Percentiles rank a stretch among this genome's conserved stretches.
Evolutionary conservation across 2,329 filamentous ascomycete genomes (phyloP).

Genomic region (Ophiostoma sp.): DNA sequence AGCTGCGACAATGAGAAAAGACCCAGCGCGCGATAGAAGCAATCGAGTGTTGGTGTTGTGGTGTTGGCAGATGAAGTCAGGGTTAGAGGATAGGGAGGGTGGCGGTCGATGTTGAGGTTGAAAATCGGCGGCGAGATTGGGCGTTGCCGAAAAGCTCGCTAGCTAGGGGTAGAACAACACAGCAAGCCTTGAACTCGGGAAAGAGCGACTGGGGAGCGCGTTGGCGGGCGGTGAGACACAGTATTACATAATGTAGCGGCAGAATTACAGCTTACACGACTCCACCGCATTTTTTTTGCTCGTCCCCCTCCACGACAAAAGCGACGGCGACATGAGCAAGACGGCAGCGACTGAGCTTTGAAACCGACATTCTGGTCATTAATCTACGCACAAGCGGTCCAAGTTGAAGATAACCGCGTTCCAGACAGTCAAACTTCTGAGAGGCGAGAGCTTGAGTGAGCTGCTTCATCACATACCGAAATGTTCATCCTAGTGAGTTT

Average conservation of each 20-base stretch:
- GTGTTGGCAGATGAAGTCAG: background rate
- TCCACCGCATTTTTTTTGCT: constrained; percentile 21
- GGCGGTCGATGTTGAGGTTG: background rate
- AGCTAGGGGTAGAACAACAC: background rate
- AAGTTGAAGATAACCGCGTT: background rate
- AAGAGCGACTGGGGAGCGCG: background rate
- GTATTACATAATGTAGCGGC: constrained; percentile 15
- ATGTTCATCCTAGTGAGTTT: constrained; percentile 50
- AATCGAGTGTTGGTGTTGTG: background rate
- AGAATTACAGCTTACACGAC: constrained; percentile 4
- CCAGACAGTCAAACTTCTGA: background rate
- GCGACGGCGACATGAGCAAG: background rate
- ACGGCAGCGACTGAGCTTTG: background rate
- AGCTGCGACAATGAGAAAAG: background rate
- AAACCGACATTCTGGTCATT: background rate
- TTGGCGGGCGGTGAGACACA: constrained; percentile 3
- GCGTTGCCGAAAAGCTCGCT: background rate
- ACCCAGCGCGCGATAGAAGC: background rate
- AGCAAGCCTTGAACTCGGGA: background rate
- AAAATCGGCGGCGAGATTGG: background rate
- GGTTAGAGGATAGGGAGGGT: background rate
- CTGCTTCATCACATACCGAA: constrained; percentile 9
- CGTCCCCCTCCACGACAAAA: constrained; percentile 19
- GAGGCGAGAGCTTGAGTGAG: background rate
- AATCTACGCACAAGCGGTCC: background rate